Conservation (phyloP, 176 grass and related monocot genomes). For the Ensete glaucum region DNA sequence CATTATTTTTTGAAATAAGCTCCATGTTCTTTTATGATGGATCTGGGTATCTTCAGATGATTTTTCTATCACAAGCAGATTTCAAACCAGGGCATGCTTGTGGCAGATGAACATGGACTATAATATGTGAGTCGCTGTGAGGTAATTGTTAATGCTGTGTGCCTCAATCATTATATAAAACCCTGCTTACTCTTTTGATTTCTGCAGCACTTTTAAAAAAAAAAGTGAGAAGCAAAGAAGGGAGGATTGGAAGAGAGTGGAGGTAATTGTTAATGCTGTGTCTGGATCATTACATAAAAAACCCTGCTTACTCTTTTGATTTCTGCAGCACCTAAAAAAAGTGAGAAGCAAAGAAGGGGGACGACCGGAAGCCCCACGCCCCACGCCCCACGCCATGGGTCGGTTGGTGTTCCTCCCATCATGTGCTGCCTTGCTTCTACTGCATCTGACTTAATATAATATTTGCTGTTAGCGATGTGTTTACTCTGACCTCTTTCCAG, state of each 20-base stretch:
- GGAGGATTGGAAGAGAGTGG: background rate
- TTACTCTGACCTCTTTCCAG: no score
- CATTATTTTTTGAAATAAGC: no score
- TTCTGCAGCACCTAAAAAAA: background rate
- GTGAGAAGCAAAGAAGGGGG: background rate
- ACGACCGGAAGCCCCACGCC: constrained; percentile 7
- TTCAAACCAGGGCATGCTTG: background rate
- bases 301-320: background rate
- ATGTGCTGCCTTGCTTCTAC: background rate
- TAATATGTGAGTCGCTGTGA: background rate
- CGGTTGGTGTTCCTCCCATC: background rate
- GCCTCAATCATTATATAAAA: background rate
- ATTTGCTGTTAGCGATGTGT: no score
- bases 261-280: background rate
- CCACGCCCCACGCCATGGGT: background rate
- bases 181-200: background rate
- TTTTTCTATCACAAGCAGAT: background rate
- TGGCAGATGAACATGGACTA: background rate
- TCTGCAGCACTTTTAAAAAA: background rate
- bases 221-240: background rate
- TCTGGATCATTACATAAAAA: background rate
- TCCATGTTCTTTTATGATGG: no score
- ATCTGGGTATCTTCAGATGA: no score
- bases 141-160: background rate
- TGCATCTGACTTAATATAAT: background rate